Base-by-base conservation (phyloP, 331 rosid genomes). In the Malus hybrid region DNA sequence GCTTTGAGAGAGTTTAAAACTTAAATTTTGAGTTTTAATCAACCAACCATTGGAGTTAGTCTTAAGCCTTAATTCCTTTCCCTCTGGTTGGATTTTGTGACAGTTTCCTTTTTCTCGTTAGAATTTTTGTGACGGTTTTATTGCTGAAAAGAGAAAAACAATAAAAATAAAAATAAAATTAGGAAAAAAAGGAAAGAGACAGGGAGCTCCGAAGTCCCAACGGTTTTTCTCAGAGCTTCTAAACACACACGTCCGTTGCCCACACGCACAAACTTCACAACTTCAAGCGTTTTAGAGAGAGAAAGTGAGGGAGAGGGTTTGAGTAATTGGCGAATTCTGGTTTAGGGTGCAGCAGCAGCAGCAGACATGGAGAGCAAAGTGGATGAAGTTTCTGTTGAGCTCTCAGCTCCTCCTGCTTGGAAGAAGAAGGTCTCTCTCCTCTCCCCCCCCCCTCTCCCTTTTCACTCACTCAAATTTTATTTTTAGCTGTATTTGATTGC, bases 331-430 rank as follows among this genome's bases (percentile, higher is more conserved):
- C n/a, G 72, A 19, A 22, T 60, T 50, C 64, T 77, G 22, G 77
- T 48, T 71, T 50, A 50, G 56, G 56, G n/a, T 50, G 7, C n/a
- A 50, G 58, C 33, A 66, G 77, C 44, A 39, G 44, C 42, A 63
- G 64, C 44, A 71, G 34, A 20, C 63, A 90, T 90, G 93, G 88
- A 75, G 75, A 82, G 33, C 74, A 79, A 13, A 77, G 76, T 66
- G 75, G 78, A 91, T n/a, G 96, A 91, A 61, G 74, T 86, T 18
- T 86, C 93, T 1, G 83, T 89, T 4, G 91, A 91, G 78, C 96
- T 93, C 30, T 84, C 91, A 24, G 98, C 98, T 76, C 96, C 98
- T 77, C 80, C 87, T 73, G 75, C 94, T 70, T 93, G 98, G 98
- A 89, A 87, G 85, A 93, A 93, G 84, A 84, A 89, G 98, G 98